Base-by-base conservation (phyloP, 345 rosid species). In the Moringa oleifera region DNA sequence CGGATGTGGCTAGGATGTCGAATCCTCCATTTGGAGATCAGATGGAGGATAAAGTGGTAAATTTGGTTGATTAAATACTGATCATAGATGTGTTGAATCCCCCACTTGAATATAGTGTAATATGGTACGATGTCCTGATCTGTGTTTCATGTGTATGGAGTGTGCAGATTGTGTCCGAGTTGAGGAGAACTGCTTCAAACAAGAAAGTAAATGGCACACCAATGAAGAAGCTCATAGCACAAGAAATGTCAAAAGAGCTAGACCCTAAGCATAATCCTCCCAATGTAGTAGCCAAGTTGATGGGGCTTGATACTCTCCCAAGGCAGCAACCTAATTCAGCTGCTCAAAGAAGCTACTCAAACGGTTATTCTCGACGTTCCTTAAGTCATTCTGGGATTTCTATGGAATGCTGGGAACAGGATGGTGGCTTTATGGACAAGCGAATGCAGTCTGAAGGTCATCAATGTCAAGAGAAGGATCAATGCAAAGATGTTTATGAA, bases 231-330 rank as follows among this genome's bases (percentile, higher is more conserved):
- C 88, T 94, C 58, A 79, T 91, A 56, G 95, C 88, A 45, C 85
- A 78, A 68, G 96, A 91, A 76, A 80, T 90, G 95, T 82, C 87
- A 18, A 90, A 81, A 79, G 96, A 94, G 63, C 78, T 75, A 18
- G 85, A 80, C 57, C 69, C 74, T 66, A 81, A 73, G 57, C 84
- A 71, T 55, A 79, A 71, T 66, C 71, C 83, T 36, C 80, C 95
- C 28, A 91, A 89, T 75, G 71, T 95, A 67, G 88, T 95, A 63
- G 99, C 97, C 67, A 91, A 89, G 85, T 74, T 95, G 72, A 95
- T 95, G 99, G 97, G 99, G 55, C 93, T 95, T 51, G 99, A 95
- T 57, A 60, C 95, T 65, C 78, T 91, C 20, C 95, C 97, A 4
- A 77, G 62, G 65, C 78, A 73, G 71, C 85, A 75, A 63, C 80